phyloP scores from a whole-genome alignment of 495 filamentous ascomycete species.

The Echria macrotheca region DNA sequence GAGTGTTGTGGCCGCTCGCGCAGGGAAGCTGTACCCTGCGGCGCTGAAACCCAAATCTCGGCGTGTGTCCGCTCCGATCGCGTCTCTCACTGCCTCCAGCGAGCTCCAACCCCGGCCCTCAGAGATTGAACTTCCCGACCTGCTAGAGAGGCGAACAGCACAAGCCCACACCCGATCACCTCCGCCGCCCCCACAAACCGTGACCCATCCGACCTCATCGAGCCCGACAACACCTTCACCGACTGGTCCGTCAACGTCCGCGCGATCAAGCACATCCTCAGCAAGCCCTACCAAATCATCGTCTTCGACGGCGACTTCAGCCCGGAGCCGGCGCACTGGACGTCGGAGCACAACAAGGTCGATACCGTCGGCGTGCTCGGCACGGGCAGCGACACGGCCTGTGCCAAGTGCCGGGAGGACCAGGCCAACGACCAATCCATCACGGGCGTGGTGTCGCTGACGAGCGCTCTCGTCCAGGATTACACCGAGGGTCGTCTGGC shows the following conservation, averaged over 20 bases:
- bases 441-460: background rate
- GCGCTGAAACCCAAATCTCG: background rate
- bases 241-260: conserved; percentile 2
- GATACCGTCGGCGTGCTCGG: background rate
- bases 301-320: background rate
- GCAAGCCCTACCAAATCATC: background rate
- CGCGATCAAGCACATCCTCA: background rate
- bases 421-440: background rate
- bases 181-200: background rate
- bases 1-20: background rate
- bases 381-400: background rate
- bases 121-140: too few relatives aligned
- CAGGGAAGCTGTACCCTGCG: background rate
- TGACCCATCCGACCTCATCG: background rate
- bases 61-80: too few relatives aligned
- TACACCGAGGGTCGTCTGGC: background rate
- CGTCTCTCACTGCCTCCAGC: too few relatives aligned
- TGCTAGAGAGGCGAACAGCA: too few relatives aligned
- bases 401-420: background rate
- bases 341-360: background rate
- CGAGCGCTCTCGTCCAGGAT: background rate
- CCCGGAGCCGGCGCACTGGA: background rate
- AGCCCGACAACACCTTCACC: background rate
- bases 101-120: too few relatives aligned
- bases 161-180: background rate